Percentiles rank a stretch among this genome's conserved stretches.
phyloP scores from a whole-genome alignment of 495 filamentous ascomycete species.

The Pseudevernia furfuracea region DNA sequence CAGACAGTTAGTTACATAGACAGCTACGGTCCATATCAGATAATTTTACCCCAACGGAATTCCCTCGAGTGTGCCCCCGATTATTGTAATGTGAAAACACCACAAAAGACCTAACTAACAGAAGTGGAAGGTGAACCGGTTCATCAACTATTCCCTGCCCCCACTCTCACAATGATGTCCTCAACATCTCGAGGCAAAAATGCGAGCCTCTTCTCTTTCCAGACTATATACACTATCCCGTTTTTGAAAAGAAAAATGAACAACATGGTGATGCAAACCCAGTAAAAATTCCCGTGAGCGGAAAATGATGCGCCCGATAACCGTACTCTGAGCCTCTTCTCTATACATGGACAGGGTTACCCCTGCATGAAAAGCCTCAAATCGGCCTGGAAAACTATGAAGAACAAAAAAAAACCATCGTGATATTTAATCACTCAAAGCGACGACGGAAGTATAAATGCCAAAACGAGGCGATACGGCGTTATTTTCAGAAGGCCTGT shows the following conservation, averaged over 20 bases:
- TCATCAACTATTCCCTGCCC: not conserved
- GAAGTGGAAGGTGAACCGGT: not conserved
- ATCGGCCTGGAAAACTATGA: no score
- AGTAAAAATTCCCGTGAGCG: not conserved
- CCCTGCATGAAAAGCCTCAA: no score
- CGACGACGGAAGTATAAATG: not conserved
- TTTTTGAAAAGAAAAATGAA: not conserved
- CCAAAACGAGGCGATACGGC: not conserved
- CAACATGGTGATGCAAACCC: not conserved
- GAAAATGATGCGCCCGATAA: not conserved
- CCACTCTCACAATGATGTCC: not conserved
- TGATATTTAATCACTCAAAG: not conserved
- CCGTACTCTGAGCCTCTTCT: not conserved
- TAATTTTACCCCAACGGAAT: not conserved
- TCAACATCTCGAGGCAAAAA: not conserved
- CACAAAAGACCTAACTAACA: not conserved
- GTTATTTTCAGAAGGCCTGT: constrained; percentile 16
- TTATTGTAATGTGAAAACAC: not conserved
- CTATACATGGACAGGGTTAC: not conserved
- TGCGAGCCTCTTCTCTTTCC: not conserved
- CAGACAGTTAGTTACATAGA: not conserved
- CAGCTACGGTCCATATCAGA: not conserved
- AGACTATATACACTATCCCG: not conserved
- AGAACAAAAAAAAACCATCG: not conserved
- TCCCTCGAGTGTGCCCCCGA: not conserved